A percentile compares a stretch with the other conserved stretches of the same genome.
These are phyloP conservation scores for Colletotrichum chrysophilum DNA, from an alignment of 2,329 filamentous ascomycete genomes.

Conservation along the genomic window DNA sequence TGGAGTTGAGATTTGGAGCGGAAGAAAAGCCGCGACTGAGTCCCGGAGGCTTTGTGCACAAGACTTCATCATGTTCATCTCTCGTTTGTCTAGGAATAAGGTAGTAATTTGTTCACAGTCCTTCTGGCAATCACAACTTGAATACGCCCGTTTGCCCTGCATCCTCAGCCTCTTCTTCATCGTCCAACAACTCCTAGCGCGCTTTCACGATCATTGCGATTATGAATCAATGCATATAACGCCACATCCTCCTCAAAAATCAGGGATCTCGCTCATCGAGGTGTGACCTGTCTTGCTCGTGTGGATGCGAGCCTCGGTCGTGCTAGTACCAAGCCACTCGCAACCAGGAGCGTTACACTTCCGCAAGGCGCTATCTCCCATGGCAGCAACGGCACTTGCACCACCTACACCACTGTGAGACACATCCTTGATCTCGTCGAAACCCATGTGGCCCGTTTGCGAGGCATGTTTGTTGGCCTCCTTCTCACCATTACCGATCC, in stretches of 20 bases:
- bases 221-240: neutral
- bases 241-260: slow-evolving; percentile 27
- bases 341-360: slow-evolving; percentile 72
- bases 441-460: slow-evolving; percentile 63
- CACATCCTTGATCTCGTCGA: slow-evolving; percentile 70
- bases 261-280: slow-evolving; percentile 41
- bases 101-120: neutral
- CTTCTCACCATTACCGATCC: slow-evolving; percentile 70
- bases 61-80: neutral
- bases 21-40: neutral
- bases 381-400: neutral
- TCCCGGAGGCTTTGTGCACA: neutral
- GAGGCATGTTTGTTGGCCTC: slow-evolving; percentile 68
- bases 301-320: slow-evolving; percentile 63
- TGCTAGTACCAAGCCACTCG: slow-evolving; percentile 69
- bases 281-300: slow-evolving; percentile 65
- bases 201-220: neutral
- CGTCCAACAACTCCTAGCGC: neutral
- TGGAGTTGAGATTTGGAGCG: neutral
- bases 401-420: slow-evolving; percentile 42
- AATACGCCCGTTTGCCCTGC: neutral
- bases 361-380: slow-evolving; percentile 65
- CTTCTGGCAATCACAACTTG: neutral
- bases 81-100: neutral
- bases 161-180: neutral